Percentiles rank a stretch among this genome's conserved stretches.
Conservation (phyloP, 1,284 basidiomycete genomes). For the Neonothopanus nambi region DNA sequence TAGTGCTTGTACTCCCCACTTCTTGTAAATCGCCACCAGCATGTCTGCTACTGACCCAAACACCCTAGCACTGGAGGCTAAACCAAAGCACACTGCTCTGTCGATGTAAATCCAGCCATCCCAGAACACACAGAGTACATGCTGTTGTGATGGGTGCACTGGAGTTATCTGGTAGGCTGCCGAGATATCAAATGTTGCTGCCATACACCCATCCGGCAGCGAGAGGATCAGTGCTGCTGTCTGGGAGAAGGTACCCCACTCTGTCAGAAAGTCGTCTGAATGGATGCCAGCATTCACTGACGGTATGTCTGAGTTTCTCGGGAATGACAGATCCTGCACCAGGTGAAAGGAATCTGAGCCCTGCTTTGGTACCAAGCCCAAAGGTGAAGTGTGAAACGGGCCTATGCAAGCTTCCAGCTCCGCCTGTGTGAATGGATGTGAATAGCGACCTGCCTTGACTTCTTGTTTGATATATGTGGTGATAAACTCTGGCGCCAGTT, state of each 20-base stretch:
- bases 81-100: conserved; percentile 29
- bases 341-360: too few relatives aligned
- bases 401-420: conserved; percentile 36
- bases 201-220: conserved; percentile 29
- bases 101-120: conserved; percentile 29
- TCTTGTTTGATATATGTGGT: conserved; percentile 31
- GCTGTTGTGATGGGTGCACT: too few relatives aligned
- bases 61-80: conserved; percentile 35
- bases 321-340: conserved; percentile 41
- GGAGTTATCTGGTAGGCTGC: conserved; percentile 36
- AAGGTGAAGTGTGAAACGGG: conserved; percentile 35
- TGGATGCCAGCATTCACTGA: conserved; percentile 33
- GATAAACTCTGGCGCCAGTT: conserved; percentile 24
- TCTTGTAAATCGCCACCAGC: conserved; percentile 32
- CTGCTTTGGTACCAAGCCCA: conserved; percentile 39
- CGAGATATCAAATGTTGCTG: conserved; percentile 38
- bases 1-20: conserved; percentile 23
- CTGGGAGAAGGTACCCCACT: conserved; percentile 35
- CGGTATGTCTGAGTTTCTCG: conserved; percentile 21
- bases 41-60: conserved; percentile 40
- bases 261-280: conserved; percentile 32
- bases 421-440: conserved; percentile 22
- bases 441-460: conserved; percentile 34
- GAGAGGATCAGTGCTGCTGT: conserved; percentile 22
- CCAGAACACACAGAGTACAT: too few relatives aligned